These are phyloP conservation scores for Podila epigama DNA, from an alignment of 192 early-diverging fungal genomes.

Conservation along the genomic window DNA sequence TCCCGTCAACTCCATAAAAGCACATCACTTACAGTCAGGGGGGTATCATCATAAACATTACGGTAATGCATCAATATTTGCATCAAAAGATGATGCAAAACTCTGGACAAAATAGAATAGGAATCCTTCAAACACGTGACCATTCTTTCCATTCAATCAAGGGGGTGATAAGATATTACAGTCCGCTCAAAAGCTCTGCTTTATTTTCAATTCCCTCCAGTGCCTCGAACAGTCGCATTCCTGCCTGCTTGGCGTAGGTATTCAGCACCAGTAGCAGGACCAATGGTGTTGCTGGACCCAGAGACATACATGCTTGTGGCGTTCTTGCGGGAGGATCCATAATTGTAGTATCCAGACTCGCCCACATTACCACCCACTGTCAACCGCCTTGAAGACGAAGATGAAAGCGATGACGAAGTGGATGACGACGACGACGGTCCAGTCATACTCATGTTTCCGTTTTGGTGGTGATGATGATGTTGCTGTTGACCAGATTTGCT, in stretches of 20 bases:
- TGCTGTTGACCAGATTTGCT: conserved; percentile 40
- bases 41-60: too few relatives aligned
- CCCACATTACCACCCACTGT: conserved; percentile 26
- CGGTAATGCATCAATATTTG: too few relatives aligned
- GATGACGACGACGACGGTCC: conserved; percentile 21
- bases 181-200: not conserved
- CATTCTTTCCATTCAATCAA: too few relatives aligned
- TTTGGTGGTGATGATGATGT: conserved; percentile 38
- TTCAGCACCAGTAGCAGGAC: conserved; percentile 11
- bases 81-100: too few relatives aligned
- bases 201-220: not conserved
- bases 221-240: not conserved
- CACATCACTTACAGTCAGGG: too few relatives aligned
- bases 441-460: too few relatives aligned
- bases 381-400: conserved; percentile 15
- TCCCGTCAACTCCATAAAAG: too few relatives aligned
- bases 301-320: conserved; percentile 39
- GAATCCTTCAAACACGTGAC: too few relatives aligned
- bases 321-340: conserved; percentile 30
- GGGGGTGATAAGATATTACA: not conserved
- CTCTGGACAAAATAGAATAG: too few relatives aligned
- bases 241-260: conserved; percentile 25
- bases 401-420: conserved; percentile 6
- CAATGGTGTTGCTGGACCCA: conserved; percentile 38
- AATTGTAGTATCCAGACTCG: not conserved